phyloP scores from a whole-genome alignment of 2,329 filamentous ascomycete species.

The Talaromyces atroroseus region DNA sequence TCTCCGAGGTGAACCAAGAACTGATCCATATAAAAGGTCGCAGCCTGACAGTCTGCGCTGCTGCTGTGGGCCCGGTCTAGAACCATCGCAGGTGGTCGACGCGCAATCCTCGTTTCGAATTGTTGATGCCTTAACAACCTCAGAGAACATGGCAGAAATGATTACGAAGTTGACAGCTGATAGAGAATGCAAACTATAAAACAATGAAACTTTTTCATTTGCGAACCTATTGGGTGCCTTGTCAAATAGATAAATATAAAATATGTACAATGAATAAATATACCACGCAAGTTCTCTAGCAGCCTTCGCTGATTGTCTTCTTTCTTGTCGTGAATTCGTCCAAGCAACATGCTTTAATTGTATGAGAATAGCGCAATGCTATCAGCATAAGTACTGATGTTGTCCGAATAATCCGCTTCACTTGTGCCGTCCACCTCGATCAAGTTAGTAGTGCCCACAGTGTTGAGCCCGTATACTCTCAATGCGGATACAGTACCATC shows the following conservation, averaged over 20 bases:
- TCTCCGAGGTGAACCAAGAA: background rate
- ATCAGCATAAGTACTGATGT: slow-evolving; percentile 42
- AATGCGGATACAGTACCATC: slow-evolving; percentile 27
- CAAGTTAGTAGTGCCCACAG: slow-evolving; percentile 43
- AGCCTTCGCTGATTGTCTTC: background rate
- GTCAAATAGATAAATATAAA: background rate
- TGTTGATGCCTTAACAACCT: background rate
- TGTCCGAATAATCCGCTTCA: slow-evolving; percentile 42
- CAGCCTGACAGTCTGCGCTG: background rate
- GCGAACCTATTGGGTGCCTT: background rate
- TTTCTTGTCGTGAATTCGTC: background rate
- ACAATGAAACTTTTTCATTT: background rate
- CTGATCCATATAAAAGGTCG: background rate
- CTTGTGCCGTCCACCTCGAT: slow-evolving; percentile 41
- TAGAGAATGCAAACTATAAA: background rate
- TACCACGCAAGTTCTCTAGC: background rate
- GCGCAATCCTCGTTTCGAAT: background rate
- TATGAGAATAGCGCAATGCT: slow-evolving; percentile 39
- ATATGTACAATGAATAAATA: slow-evolving; percentile 1
- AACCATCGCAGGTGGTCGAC: background rate
- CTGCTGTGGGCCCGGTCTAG: background rate
- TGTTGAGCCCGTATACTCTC: slow-evolving; percentile 45
- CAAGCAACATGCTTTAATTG: background rate
- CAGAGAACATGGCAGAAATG: background rate
- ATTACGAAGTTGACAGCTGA: background rate